A percentile compares a stretch with the other conserved stretches of the same genome.
phyloP scores from a whole-genome alignment of 768 basidiomycete species.

The Phylloporus scabripes region DNA sequence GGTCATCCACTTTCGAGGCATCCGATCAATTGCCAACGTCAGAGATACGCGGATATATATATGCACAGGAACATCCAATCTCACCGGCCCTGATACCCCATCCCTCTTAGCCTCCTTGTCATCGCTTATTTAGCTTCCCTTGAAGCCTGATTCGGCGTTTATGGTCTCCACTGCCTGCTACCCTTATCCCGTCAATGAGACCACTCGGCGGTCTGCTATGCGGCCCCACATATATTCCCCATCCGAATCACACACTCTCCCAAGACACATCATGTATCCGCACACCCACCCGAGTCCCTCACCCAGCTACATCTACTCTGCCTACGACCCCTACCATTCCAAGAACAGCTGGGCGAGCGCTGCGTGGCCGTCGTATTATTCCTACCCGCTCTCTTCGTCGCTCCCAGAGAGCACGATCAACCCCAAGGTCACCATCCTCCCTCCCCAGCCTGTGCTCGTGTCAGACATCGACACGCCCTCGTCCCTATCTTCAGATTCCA shows the following conservation, averaged over 20 bases:
- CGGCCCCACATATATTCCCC: conserved; percentile 31
- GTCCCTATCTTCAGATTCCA: conserved; percentile 29
- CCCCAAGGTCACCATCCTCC: conserved; percentile 26
- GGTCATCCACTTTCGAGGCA: conserved; percentile 27
- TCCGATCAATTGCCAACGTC: conserved; percentile 29
- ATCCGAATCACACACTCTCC: conserved; percentile 19
- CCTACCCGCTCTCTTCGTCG: conserved; percentile 12
- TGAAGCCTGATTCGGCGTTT: conserved; percentile 18
- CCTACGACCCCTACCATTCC: conserved; percentile 20
- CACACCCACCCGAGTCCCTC: conserved; percentile 19
- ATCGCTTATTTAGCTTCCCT: conserved; percentile 18
- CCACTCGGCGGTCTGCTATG: conserved; percentile 16
- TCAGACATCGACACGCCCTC: conserved; percentile 30
- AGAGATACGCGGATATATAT: conserved; percentile 31
- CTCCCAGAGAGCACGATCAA: conserved; percentile 18
- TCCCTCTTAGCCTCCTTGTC: conserved; percentile 15
- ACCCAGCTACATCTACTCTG: conserved; percentile 19
- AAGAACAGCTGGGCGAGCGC: conserved; percentile 17
- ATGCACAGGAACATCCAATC: conserved; percentile 21
- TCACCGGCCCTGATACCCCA: conserved; percentile 26
- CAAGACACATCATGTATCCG: conserved; percentile 27
- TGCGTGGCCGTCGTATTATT: conserved; percentile 18
- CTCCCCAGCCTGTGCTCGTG: conserved; percentile 16
- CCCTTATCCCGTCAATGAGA: conserved; percentile 24
- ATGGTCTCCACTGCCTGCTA: conserved; percentile 31